Conservation (phyloP, 2,329 filamentous ascomycete genomes). For the Fusarium circinatum region DNA sequence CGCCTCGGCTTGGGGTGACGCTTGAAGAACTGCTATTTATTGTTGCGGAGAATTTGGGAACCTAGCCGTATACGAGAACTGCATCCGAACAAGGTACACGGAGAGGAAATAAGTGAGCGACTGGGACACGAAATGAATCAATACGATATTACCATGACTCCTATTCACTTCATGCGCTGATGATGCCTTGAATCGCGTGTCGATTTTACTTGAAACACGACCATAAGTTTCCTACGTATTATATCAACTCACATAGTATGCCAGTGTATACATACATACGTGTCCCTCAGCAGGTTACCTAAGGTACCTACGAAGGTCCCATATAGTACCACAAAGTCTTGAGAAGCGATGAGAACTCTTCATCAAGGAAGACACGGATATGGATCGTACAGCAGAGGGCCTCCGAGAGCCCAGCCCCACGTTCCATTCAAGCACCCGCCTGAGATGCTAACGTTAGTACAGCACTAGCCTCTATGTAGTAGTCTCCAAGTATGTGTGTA, state of each 20-base stretch:
- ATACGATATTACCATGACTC: neutral
- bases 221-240: neutral
- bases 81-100: neutral
- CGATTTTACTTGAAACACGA: conserved; percentile 1
- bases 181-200: neutral
- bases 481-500: neutral
- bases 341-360: neutral
- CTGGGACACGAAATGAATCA: neutral
- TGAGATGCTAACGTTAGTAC: neutral
- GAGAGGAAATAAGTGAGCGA: neutral
- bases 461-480: neutral
- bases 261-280: neutral
- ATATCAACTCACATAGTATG: neutral
- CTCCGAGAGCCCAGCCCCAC: conserved; percentile 6
- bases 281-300: neutral
- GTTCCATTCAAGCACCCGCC: conserved; percentile 11
- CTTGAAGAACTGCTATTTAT: conserved; percentile 2
- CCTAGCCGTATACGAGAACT: conserved; percentile 13
- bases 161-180: neutral
- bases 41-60: conserved; percentile 9
- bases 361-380: neutral
- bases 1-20: neutral
- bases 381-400: neutral
- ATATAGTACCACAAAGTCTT: neutral
- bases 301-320: conserved; percentile 1